Base-by-base conservation (phyloP, 2,329 filamentous ascomycete genomes). In the Monilinia aucupariae region DNA sequence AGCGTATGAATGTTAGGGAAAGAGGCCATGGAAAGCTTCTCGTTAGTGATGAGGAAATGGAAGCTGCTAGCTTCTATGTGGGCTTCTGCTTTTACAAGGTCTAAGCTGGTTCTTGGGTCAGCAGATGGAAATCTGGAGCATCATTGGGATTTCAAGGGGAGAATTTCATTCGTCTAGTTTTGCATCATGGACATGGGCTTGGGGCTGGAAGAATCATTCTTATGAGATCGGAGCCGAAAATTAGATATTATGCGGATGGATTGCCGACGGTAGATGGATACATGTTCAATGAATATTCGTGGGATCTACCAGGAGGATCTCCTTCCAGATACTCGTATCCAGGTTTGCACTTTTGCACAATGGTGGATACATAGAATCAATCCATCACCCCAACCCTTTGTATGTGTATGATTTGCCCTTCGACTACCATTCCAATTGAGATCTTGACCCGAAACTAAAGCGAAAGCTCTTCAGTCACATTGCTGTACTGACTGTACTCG, bases 31-130 rank as follows among this genome's bases (percentile, higher is more conserved):
- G 84, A 7, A 72, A 62, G 64, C 77, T 97, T 68, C 75, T 89
- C 53, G 90, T 97, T 58, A 88, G 85, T 1, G 82, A 88, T 15
- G 90, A 96, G 74, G 94, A 99, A 79, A 89, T 96, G 83, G 92
- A 97, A 75, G 94, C 94, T 51, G 91, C 89, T 13, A 86, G 84
- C 70, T 96, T 97, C 73, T 97, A 97, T 73, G 85, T 96, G 71
- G 92, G 90, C 1, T 97, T 97, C 73, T 96, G 92, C 78, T 97
- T 97, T 76, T 96, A 97, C 77, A 96, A 97, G 80, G 91, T 96
- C 52, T 94, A 80, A 68, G 37, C 34, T 53, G 4, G 12, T 17
- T 27, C 2, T 27, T 13, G 25, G 22, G 45, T 27, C 12, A 47
- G 54, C 54, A 58, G 34, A 30, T 47, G 54, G 54, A 27, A 13